Base-by-base conservation (phyloP, 1,284 basidiomycete genomes). In the Tremellales sp. region DNA sequence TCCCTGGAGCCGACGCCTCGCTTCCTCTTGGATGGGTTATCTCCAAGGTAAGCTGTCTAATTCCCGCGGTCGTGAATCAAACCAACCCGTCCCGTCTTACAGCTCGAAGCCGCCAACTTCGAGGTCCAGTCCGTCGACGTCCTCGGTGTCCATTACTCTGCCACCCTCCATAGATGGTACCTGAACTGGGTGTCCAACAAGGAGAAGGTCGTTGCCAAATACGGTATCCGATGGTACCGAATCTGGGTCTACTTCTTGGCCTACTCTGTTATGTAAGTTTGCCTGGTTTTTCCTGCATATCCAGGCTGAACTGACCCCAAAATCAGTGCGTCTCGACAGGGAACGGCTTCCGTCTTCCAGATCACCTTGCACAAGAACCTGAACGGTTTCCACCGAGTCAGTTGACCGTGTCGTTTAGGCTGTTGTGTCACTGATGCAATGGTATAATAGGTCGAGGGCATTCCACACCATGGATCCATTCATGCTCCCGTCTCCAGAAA, bases 91-190 rank as follows among this genome's bases (percentile, higher is more conserved):
- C 22, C 5, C 18, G 29, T 28, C 13, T 41, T 31, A 7, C 63
- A 79, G 71, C 75, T 82, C 48, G 93, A 98, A 74, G 77, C 78
- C 41, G 91, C 88, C 54, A 93, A 94, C 50, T 98, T 97, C 63
- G 95, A 99, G 74, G 84, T 98, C 57, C 97, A 95, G 78, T 87
- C 86, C 59, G 78, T 93, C 58, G 95, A 99, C 60, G 94, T 98
- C 38, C 83, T 97, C 32, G 90, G 89, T 50, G 90, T 93, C n/a
- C 90, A 93, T 73, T 97, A 98, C 77, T 89, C 87, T 24, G 93
- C 94, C 2, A 97, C 94, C 3, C 79, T 98, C 68, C 85, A 83
- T 76, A 78, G 81, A 51, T 97, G 92, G 92, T 97, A 97, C 79
- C 82, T 88, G 71, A 97, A 97, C 79, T 94, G 90, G 90, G 68